Percentiles rank a stretch among this genome's conserved stretches.
Conservation (phyloP, 2,329 filamentous ascomycete species). For the Dactylellina drechsleri region DNA sequence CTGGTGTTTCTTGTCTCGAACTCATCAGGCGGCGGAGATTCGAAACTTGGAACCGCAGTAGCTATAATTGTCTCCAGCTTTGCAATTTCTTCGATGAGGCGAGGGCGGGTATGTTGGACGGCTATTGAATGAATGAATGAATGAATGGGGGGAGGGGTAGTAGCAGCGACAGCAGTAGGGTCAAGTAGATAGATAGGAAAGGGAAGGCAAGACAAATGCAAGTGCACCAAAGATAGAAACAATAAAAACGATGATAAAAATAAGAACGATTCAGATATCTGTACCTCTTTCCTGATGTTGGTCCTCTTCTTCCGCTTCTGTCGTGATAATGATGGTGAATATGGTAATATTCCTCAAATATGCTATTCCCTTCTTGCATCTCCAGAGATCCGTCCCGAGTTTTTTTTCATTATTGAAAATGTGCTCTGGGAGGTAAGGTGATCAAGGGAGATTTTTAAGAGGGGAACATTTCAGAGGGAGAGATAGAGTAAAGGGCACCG, state of each 20-base stretch:
- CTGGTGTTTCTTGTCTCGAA: slow-evolving; percentile 13
- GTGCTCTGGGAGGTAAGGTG: slow-evolving; percentile 36
- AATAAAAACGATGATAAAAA: neutral
- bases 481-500: slow-evolving; percentile 28
- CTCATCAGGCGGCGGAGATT: slow-evolving; percentile 25
- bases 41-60: slow-evolving; percentile 16
- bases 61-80: slow-evolving; percentile 24
- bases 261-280: neutral
- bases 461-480: slow-evolving; percentile 35
- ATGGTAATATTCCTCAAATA: slow-evolving; percentile 3
- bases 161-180: neutral
- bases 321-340: slow-evolving; percentile 17
- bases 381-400: slow-evolving; percentile 48
- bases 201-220: neutral
- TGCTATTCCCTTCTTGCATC: slow-evolving; percentile 51
- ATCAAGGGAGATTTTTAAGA: slow-evolving; percentile 46
- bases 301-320: slow-evolving; percentile 36
- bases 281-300: slow-evolving; percentile 40
- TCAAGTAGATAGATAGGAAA: no score
- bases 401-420: slow-evolving; percentile 15
- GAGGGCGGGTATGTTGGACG: slow-evolving; percentile 40
- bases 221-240: slow-evolving; percentile 4
- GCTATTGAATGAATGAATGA: slow-evolving; percentile 11
- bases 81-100: slow-evolving; percentile 20
- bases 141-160: slow-evolving; percentile 3